Percentiles rank a stretch among this genome's conserved stretches.
These are phyloP conservation scores for Nicotiana knightiana DNA, from an alignment of 257 asterid species.

Conservation along the genomic window DNA sequence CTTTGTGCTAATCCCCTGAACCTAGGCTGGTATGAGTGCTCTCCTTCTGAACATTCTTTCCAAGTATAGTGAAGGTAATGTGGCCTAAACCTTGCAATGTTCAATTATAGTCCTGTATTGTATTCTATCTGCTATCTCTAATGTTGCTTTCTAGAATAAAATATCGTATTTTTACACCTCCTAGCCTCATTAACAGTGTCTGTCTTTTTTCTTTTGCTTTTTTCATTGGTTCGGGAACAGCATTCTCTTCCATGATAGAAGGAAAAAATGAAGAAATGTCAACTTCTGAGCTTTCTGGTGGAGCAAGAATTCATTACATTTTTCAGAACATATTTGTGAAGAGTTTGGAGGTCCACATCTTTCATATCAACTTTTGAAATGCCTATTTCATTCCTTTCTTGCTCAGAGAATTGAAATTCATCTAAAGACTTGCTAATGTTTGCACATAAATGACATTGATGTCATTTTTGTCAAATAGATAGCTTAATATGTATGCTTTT, in stretches of 20 bases:
- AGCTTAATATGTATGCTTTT: background rate
- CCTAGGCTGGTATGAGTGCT: constrained; percentile 93
- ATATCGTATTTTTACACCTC: background rate
- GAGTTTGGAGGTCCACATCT: constrained; percentile 73
- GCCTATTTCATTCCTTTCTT: constrained; percentile 13
- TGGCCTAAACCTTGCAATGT: constrained; percentile 2
- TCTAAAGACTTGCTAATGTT: background rate
- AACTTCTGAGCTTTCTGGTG: constrained; percentile 91
- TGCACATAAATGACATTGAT: background rate
- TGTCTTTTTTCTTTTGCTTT: background rate
- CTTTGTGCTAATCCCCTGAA: constrained; percentile 5
- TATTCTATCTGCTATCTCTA: background rate
- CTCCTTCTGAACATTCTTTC: constrained; percentile 81
- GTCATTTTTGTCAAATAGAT: constrained; percentile 1
- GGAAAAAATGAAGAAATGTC: constrained; percentile 93
- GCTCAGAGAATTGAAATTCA: background rate
- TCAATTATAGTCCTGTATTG: background rate
- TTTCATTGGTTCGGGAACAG: constrained; percentile 34
- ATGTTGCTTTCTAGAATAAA: background rate
- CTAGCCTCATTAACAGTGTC: background rate
- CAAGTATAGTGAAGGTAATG: constrained; percentile 78
- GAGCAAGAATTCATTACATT: constrained; percentile 95
- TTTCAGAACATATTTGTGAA: constrained; percentile 85
- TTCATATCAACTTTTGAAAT: constrained; percentile 16
- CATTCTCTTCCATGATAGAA: constrained; percentile 84